Evolutionary conservation across 345 rosid species (phyloP).

Genomic region (Eucalyptus globulus): DNA sequence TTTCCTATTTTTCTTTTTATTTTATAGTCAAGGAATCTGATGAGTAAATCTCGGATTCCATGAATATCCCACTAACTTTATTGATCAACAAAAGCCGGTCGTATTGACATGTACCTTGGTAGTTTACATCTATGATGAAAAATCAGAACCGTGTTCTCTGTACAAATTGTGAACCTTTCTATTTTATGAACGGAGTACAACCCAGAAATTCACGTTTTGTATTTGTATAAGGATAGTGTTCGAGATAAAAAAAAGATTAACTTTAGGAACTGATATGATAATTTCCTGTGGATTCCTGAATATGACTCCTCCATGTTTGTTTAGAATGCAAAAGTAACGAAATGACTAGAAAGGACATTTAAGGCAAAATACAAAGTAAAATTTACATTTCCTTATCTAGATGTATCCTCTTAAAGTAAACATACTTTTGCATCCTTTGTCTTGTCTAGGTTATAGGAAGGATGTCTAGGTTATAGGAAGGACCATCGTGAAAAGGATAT

Average conservation of each 20-base stretch:
- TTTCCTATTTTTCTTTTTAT: background rate
- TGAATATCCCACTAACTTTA: background rate
- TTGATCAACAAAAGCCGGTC: background rate
- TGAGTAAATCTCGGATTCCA: background rate
- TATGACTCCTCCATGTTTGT: background rate
- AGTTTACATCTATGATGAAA: no score
- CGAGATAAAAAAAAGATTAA: background rate
- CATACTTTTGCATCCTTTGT: background rate
- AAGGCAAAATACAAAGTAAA: background rate
- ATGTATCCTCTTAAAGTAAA: background rate
- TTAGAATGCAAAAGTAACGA: background rate
- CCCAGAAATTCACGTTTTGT: background rate
- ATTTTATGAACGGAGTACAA: background rate
- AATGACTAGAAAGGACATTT: background rate
- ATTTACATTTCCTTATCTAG: background rate
- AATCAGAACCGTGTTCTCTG: no score
- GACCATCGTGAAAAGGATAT: background rate
- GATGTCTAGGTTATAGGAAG: background rate
- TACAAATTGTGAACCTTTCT: background rate
- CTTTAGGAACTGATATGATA: background rate
- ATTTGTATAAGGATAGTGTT: background rate
- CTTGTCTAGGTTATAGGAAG: no score
- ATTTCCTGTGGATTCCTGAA: background rate
- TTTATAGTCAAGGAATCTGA: background rate
- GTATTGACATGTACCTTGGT: background rate